A percentile compares a stretch with the other conserved stretches of the same genome.
These are phyloP conservation scores for Metschnikowia lochheadii DNA, from an alignment of 805 yeast genomes.

Conservation along the genomic window DNA sequence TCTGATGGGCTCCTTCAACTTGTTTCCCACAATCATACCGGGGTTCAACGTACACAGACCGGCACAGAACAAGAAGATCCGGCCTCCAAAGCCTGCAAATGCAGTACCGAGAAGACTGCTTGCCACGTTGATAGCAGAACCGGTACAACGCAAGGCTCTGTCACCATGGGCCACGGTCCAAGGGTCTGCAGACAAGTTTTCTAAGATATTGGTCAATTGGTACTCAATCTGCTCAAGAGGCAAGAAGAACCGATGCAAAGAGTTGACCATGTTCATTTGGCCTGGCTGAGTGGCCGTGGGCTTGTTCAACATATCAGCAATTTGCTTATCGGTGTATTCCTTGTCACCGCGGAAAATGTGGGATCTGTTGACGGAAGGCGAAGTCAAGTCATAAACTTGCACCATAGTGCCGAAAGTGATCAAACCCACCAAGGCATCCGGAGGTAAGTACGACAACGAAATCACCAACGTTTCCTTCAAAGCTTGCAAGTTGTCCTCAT, in stretches of 20 bases:
- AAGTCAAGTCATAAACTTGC: constrained; percentile 76
- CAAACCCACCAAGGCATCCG: constrained; percentile 83
- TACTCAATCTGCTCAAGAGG: constrained; percentile 79
- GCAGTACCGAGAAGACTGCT: constrained; percentile 75
- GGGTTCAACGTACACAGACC: constrained; percentile 96
- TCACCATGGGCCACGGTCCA: constrained; percentile 86
- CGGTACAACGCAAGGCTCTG: constrained; percentile 88
- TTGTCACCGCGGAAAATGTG: constrained; percentile 86
- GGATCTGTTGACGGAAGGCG: constrained; percentile 64
- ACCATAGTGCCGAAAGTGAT: constrained; percentile 88
- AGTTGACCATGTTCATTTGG: constrained; percentile 25
- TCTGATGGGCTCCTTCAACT: constrained; percentile 92
- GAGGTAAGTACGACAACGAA: constrained; percentile 77
- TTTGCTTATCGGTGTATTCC: constrained; percentile 71
- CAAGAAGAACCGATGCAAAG: constrained; percentile 58
- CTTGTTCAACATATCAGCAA: constrained; percentile 48
- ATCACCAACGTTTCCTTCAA: constrained; percentile 76
- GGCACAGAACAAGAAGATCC: constrained; percentile 85
- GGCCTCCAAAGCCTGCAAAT: constrained; percentile 80
- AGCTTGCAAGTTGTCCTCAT: constrained; percentile 78
- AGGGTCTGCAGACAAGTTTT: constrained; percentile 71
- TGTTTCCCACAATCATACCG: constrained; percentile 88
- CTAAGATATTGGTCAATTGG: constrained; percentile 74
- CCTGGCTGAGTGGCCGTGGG: constrained; percentile 25
- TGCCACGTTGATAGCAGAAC: constrained; percentile 87